phyloP scores from a whole-genome alignment of 345 rosid genomes.

The Erucastrum elatum region DNA sequence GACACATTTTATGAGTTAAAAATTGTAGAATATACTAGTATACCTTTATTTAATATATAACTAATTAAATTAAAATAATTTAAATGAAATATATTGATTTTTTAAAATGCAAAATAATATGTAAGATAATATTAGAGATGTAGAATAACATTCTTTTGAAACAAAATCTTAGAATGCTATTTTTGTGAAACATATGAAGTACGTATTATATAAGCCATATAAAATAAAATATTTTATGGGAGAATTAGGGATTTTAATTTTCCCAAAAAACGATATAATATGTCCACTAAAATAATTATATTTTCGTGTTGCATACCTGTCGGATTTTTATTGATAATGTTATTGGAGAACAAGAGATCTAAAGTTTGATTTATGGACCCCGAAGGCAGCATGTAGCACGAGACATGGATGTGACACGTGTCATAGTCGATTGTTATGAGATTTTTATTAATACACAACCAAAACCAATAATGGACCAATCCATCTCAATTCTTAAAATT shows the following conservation, averaged over 20 bases:
- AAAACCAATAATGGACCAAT: slow-evolving; percentile 19
- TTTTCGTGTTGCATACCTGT: slow-evolving; percentile 27
- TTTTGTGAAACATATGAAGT: neutral
- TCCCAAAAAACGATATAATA: neutral
- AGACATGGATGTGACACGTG: slow-evolving; percentile 31
- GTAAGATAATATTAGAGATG: neutral
- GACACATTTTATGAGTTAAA: neutral
- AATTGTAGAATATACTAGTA: neutral
- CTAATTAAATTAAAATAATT: too few relatives aligned
- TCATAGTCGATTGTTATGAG: neutral
- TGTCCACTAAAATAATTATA: slow-evolving; percentile 7
- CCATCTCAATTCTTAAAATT: slow-evolving; percentile 8
- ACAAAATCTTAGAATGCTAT: neutral
- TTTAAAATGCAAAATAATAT: too few relatives aligned
- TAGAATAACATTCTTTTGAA: neutral
- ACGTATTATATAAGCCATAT: neutral
- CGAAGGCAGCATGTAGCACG: slow-evolving; percentile 33
- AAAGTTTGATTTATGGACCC: slow-evolving; percentile 36
- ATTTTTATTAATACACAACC: slow-evolving; percentile 4
- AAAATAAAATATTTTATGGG: neutral
- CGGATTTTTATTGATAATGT: slow-evolving; percentile 37
- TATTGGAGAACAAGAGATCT: slow-evolving; percentile 33
- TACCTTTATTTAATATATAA: neutral
- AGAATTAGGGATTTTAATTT: neutral
- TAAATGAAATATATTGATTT: too few relatives aligned